phyloP scores from a whole-genome alignment of 2,329 filamentous ascomycete species.

The Allantophomopsis lycopodina region DNA sequence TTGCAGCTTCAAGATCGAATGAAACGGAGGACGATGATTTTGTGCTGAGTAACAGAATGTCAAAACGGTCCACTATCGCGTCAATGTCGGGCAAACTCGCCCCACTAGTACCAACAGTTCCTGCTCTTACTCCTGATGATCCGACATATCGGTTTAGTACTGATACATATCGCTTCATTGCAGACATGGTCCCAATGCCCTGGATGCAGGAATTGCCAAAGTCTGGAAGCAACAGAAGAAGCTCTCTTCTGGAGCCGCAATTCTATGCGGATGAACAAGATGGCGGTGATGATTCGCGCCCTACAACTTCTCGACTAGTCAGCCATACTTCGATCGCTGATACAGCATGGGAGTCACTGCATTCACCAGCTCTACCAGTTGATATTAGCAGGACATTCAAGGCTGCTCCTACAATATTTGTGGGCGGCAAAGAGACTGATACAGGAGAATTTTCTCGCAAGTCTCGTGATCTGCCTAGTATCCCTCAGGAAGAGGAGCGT shows the following conservation, averaged over 20 bases:
- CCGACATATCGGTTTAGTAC: slow-evolving; percentile 16
- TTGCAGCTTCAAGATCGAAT: slow-evolving; percentile 8
- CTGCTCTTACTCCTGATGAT: no score
- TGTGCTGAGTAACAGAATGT: slow-evolving; percentile 9
- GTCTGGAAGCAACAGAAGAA: slow-evolving; percentile 19
- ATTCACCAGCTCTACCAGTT: slow-evolving; percentile 31
- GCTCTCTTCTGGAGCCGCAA: slow-evolving; percentile 4
- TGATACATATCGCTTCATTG: slow-evolving; percentile 15
- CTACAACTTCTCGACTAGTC: no score
- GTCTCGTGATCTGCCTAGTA: slow-evolving; percentile 1
- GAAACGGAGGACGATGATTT: slow-evolving; percentile 11
- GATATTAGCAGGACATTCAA: slow-evolving; percentile 27
- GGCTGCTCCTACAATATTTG: slow-evolving; percentile 26
- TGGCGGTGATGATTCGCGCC: no score
- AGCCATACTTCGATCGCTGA: no score
- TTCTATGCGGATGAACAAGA: no score
- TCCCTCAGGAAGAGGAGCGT: slow-evolving; percentile 1
- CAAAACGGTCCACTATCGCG: slow-evolving; percentile 15
- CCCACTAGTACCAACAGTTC: no score
- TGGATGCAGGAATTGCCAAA: slow-evolving; percentile 17
- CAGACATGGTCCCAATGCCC: slow-evolving; percentile 8
- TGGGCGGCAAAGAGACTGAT: slow-evolving; percentile 12
- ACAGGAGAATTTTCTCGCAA: background rate
- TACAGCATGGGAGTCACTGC: slow-evolving; percentile 34
- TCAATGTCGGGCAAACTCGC: no score